A percentile compares a stretch with the other conserved stretches of the same genome.
These are phyloP conservation scores for Esteya vermicola DNA, from an alignment of 2,329 filamentous ascomycete species.

Conservation along the genomic window DNA sequence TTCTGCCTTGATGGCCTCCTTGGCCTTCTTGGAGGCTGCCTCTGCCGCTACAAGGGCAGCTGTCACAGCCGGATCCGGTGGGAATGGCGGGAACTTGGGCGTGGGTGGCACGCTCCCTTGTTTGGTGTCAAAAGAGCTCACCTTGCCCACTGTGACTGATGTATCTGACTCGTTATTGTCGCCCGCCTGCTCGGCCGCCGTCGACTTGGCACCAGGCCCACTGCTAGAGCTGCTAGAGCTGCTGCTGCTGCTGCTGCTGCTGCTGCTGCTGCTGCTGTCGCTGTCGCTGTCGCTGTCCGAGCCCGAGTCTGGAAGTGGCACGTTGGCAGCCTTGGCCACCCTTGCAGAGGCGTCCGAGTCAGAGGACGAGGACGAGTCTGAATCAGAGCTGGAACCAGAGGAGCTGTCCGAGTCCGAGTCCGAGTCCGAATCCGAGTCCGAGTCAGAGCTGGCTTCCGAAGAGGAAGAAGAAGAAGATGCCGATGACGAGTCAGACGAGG, in stretches of 20 bases:
- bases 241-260: slow-evolving; percentile 5
- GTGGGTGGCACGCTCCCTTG: no score
- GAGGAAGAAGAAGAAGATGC: slow-evolving; percentile 13
- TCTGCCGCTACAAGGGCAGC: no score
- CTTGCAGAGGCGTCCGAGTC: slow-evolving; percentile 15
- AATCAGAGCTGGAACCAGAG: background rate
- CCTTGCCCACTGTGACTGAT: slow-evolving; percentile 34
- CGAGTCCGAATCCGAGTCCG: slow-evolving; percentile 5
- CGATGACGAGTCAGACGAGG: slow-evolving; percentile 9
- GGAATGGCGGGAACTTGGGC: slow-evolving; percentile 31
- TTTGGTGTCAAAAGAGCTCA: slow-evolving; percentile 31
- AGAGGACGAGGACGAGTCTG: slow-evolving; percentile 7
- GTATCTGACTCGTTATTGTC: slow-evolving; percentile 21
- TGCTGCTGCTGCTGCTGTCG: slow-evolving; percentile 6
- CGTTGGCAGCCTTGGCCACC: slow-evolving; percentile 12
- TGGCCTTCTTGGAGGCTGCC: no score
- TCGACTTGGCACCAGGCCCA: slow-evolving; percentile 2
- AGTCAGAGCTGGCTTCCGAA: slow-evolving; percentile 15
- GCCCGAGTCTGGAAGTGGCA: slow-evolving; percentile 18
- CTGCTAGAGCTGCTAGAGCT: background rate
- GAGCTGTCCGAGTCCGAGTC: slow-evolving; percentile 1
- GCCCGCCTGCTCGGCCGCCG: slow-evolving; percentile 10
- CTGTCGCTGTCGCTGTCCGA: slow-evolving; percentile 12
- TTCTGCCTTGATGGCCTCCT: no score
- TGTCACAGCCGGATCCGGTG: slow-evolving; percentile 31